Percentiles rank a stretch among this genome's conserved stretches.
Conservation (phyloP, 2,329 filamentous ascomycete genomes). For the Fusarium incarnatum region DNA sequence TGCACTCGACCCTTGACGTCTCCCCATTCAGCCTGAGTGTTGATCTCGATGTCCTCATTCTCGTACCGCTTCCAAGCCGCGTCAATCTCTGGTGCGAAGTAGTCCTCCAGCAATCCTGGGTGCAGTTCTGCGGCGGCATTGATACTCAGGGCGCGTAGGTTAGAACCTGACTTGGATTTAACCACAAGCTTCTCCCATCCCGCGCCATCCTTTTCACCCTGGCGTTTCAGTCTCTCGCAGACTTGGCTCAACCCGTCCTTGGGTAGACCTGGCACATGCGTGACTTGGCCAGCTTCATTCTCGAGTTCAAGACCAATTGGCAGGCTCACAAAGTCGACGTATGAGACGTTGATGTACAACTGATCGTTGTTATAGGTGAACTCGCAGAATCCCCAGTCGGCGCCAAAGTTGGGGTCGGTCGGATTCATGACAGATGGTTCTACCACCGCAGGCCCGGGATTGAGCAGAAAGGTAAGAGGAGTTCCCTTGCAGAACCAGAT, state of each 20-base stretch:
- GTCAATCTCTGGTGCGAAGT: conserved; percentile 64
- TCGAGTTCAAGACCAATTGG: conserved; percentile 69
- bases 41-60: conserved; percentile 58
- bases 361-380: conserved; percentile 72
- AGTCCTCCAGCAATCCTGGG: conserved; percentile 59
- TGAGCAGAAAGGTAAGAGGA: conserved; percentile 75
- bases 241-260: conserved; percentile 59
- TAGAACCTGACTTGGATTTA: conserved; percentile 52
- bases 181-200: conserved; percentile 66
- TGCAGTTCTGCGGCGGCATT: conserved; percentile 61
- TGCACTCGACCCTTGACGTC: conserved; percentile 58
- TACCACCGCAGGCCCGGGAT: conserved; percentile 77
- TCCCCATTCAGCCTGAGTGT: conserved; percentile 67
- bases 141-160: conserved; percentile 65
- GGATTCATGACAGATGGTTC: conserved; percentile 79
- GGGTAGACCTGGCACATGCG: conserved; percentile 63
- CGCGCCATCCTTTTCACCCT: conserved; percentile 59
- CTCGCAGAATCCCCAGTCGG: conserved; percentile 76
- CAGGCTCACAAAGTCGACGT: conserved; percentile 79
- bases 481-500: conserved; percentile 76
- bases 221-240: conserved; percentile 57
- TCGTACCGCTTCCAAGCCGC: conserved; percentile 64
- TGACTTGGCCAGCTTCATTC: conserved; percentile 58
- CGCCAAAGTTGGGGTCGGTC: conserved; percentile 70
- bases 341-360: conserved; percentile 76